A percentile compares a stretch with the other conserved stretches of the same genome.
Evolutionary conservation across 495 filamentous ascomycete genomes (phyloP).

Genomic region (Parathielavia appendiculata): DNA sequence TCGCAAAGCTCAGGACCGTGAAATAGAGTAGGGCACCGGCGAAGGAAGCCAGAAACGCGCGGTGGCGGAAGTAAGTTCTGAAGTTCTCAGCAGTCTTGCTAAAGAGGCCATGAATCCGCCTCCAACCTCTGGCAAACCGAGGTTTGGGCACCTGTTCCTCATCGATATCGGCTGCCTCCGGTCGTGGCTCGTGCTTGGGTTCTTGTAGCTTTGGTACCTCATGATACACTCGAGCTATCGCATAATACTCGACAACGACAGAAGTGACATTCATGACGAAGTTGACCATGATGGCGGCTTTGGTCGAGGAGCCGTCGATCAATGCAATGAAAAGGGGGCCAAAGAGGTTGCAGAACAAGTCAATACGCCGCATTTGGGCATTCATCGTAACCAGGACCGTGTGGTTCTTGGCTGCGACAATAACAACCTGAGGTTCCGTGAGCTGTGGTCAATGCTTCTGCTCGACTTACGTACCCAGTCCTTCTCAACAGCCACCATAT

Average conservation of each 20-base stretch:
- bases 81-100: not conserved
- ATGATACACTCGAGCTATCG: constrained; percentile 45
- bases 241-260: constrained; percentile 52
- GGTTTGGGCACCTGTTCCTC: not conserved
- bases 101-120: not conserved
- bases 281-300: constrained; percentile 33
- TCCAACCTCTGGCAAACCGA: too few relatives aligned
- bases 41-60: constrained; percentile 49
- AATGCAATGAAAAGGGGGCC: constrained; percentile 56
- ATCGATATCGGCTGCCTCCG: not conserved
- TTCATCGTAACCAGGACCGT: not conserved
- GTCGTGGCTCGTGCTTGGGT: not conserved
- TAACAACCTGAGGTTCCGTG: constrained; percentile 11
- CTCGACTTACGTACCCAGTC: constrained; percentile 49
- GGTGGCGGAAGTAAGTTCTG: constrained; percentile 41
- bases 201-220: constrained; percentile 17
- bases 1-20: constrained; percentile 54
- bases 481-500: constrained; percentile 58
- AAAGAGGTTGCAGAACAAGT: constrained; percentile 65
- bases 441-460: not conserved
- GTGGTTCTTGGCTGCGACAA: constrained; percentile 12
- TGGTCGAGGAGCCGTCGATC: constrained; percentile 32
- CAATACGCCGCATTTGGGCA: constrained; percentile 58
- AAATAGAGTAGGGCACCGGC: constrained; percentile 53
- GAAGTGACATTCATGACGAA: constrained; percentile 39